Evolutionary conservation across 2,329 filamentous ascomycete species (phyloP), one percentile per base, ranked within the genome.

Genomic region (Colletotrichum horii): DNA sequence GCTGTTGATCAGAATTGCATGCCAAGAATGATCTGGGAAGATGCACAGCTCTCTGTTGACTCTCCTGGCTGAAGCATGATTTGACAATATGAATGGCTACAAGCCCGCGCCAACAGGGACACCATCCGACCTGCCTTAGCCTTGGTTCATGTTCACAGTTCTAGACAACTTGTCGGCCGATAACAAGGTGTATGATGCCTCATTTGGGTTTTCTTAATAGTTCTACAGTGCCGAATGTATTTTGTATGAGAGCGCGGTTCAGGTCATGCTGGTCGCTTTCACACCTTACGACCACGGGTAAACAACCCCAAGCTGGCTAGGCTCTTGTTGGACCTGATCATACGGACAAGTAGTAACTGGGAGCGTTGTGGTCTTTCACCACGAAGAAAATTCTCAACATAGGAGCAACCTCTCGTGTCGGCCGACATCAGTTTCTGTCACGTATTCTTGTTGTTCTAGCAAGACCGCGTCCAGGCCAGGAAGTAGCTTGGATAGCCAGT

Each of bases 281-380:
- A 43, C 8, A 43, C 0, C 36, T 0, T 19, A 0, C 16, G 36
- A 11, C 8, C 0, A 43, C 19, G 36, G 8, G 36, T 11, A 43
- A 9, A 43, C 28, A 7, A 28, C n/a, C n/a, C n/a, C n/a, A n/a
- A n/a, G n/a, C 43, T 52, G 12, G 14, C 43, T 14, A 0, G 43
- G 12, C 43, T 52, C 4, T 48, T 3, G 11, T 7, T 6, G 9
- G 4, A 9, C 8, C 16, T 19, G 8, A 38, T 38, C 36, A 38
- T 19, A 38, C 36, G 36, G 19, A 4, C 36, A 38, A 38, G 36
- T 38, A 9, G 8, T 19, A 19, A 38, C 8, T 9, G 4, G 16
- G 16, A 36, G 16, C 16, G 4, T 8, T 9, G 16, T 19, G 8
- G 3, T 3, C 4, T 38, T 38, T 38, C 36, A 8, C 16, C 36